Evolutionary conservation across 2,329 filamentous ascomycete species (phyloP).

Genomic region (Pestalotiopsis sp.): DNA sequence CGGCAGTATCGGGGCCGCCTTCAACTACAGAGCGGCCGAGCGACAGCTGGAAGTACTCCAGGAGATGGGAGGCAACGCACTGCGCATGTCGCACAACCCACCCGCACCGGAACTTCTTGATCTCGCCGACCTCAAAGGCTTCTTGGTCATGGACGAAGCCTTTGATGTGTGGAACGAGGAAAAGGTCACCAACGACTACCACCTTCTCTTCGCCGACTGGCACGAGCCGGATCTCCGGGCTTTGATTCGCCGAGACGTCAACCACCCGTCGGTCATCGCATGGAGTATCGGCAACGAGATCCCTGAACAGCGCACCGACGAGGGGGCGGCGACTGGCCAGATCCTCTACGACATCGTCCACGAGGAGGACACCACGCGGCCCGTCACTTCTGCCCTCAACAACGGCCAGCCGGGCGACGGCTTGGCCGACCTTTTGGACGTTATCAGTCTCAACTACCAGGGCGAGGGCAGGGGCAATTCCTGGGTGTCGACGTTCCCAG

Average conservation of each 20-base stretch:
- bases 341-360: conserved; percentile 43
- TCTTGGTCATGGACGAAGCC: conserved; percentile 56
- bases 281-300: conserved; percentile 61
- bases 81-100: conserved; percentile 57
- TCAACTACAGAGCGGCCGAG: conserved; percentile 50
- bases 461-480: conserved; percentile 44
- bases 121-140: conserved; percentile 50
- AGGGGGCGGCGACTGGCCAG: conserved; percentile 34
- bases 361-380: conserved; percentile 51
- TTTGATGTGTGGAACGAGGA: conserved; percentile 54
- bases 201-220: conserved; percentile 56
- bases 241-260: conserved; percentile 56
- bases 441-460: conserved; percentile 59
- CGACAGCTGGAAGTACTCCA: conserved; percentile 52
- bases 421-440: conserved; percentile 45
- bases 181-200: conserved; percentile 52
- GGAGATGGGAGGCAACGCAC: conserved; percentile 52
- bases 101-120: conserved; percentile 53
- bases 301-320: conserved; percentile 43
- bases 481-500: conserved; percentile 33
- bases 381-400: conserved; percentile 49
- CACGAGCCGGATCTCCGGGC: conserved; percentile 53
- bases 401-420: conserved; percentile 40
- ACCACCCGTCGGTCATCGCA: conserved; percentile 54
- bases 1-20: conserved; percentile 52